Evolutionary conservation across 2,329 filamentous ascomycete genomes (phyloP).

Genomic region (Epichloe brachyelytri): DNA sequence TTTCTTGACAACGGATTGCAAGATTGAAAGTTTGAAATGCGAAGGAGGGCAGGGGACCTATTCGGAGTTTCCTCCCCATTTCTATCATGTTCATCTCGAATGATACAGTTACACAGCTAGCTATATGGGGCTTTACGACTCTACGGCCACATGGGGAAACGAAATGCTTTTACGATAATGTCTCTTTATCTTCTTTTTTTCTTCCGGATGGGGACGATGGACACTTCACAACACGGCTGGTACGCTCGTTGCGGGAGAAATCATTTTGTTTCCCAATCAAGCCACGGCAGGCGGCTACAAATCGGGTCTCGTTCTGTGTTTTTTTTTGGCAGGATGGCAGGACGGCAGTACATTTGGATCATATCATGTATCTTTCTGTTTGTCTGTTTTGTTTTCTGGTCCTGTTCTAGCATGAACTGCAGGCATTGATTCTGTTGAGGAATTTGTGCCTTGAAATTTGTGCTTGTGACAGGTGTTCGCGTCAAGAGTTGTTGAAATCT

Average conservation of each 20-base stretch:
- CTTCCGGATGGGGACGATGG: neutral
- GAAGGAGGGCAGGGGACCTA: neutral
- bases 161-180: constrained; percentile 7
- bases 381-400: neutral
- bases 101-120: neutral
- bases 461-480: neutral
- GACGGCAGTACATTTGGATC: neutral
- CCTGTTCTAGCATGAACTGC: neutral
- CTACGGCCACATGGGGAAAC: neutral
- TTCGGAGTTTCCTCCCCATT: neutral
- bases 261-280: neutral
- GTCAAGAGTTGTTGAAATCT: neutral
- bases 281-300: neutral
- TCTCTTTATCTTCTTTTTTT: neutral
- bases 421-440: neutral
- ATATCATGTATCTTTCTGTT: neutral
- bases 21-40: neutral
- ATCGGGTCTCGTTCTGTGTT: neutral
- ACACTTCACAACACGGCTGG: constrained; percentile 1
- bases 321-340: neutral
- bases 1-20: neutral
- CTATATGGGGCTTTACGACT: neutral
- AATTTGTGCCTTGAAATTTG: neutral
- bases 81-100: neutral
- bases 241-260: constrained; percentile 1